Evolutionary conservation across 1,284 basidiomycete species (phyloP).

Genomic region (Microbotryum saponariae): DNA sequence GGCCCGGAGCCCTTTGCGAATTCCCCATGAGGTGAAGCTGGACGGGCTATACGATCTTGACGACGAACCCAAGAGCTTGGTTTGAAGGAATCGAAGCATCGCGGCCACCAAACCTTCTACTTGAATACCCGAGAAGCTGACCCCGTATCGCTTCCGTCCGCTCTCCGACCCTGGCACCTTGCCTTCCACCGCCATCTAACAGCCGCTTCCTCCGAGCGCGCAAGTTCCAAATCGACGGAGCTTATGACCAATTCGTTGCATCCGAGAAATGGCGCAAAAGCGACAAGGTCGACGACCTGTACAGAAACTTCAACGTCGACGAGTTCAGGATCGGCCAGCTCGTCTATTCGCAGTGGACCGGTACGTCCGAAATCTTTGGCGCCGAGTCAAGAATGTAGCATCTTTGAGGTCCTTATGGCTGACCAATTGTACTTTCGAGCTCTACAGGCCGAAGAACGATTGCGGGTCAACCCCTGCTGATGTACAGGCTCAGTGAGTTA

Average conservation of each 20-base stretch:
- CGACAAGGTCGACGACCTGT: conserved; percentile 56
- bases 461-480: too few relatives aligned
- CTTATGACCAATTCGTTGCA: conserved; percentile 59
- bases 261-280: conserved; percentile 58
- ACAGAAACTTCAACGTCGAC: conserved; percentile 50
- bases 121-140: background rate
- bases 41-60: too few relatives aligned
- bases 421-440: too few relatives aligned
- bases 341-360: conserved; percentile 71
- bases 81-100: too few relatives aligned
- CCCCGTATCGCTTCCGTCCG: background rate
- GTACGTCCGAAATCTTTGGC: conserved; percentile 40
- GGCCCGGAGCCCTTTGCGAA: too few relatives aligned
- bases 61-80: too few relatives aligned
- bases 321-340: conserved; percentile 56
- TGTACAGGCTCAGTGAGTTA: conserved; percentile 46
- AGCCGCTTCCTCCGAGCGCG: conserved; percentile 70
- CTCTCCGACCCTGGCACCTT: background rate
- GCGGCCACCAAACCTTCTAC: too few relatives aligned
- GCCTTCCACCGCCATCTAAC: conserved; percentile 2
- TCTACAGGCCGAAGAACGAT: too few relatives aligned
- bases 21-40: too few relatives aligned
- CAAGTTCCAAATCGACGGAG: conserved; percentile 54
- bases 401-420: too few relatives aligned
- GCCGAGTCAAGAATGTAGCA: too few relatives aligned